phyloP scores from a whole-genome alignment of 768 basidiomycete species.

The Mycena indigotica region DNA sequence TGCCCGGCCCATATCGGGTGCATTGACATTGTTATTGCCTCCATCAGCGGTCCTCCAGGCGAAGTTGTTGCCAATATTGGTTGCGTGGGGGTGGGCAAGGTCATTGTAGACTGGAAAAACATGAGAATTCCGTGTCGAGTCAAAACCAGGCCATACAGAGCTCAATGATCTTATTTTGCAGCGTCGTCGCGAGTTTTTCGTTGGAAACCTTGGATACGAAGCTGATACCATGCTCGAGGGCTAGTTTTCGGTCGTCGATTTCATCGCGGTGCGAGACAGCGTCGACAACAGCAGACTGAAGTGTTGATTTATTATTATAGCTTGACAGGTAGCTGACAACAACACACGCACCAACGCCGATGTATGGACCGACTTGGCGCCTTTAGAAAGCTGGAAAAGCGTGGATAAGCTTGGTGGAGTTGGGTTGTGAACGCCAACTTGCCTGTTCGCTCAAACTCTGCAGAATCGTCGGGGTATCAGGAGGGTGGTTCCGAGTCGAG shows the following conservation, averaged over 20 bases:
- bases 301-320: background rate
- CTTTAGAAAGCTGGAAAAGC: slow-evolving; percentile 46
- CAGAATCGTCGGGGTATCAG: slow-evolving; percentile 36
- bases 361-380: slow-evolving; percentile 38
- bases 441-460: slow-evolving; percentile 49
- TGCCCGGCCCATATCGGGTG: slow-evolving; percentile 77
- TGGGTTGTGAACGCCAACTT: background rate
- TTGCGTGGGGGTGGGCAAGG: slow-evolving; percentile 75
- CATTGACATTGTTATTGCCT: slow-evolving; percentile 68
- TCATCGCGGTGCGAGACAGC: slow-evolving; percentile 57
- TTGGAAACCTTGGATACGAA: slow-evolving; percentile 63
- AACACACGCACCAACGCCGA: slow-evolving; percentile 41
- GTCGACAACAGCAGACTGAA: slow-evolving; percentile 64
- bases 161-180: slow-evolving; percentile 54
- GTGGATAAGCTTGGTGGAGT: background rate
- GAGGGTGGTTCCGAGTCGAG: background rate
- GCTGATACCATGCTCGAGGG: slow-evolving; percentile 73
- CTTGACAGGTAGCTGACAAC: slow-evolving; percentile 17
- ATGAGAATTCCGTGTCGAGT: background rate
- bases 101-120: slow-evolving; percentile 70
- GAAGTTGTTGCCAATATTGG: slow-evolving; percentile 62
- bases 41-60: slow-evolving; percentile 79
- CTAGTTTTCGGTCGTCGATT: slow-evolving; percentile 77
- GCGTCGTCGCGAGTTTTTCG: slow-evolving; percentile 34
- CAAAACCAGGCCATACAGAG: slow-evolving; percentile 48